Conservation (phyloP, 1,284 basidiomycete genomes). For the Irpex rosettiformis region DNA sequence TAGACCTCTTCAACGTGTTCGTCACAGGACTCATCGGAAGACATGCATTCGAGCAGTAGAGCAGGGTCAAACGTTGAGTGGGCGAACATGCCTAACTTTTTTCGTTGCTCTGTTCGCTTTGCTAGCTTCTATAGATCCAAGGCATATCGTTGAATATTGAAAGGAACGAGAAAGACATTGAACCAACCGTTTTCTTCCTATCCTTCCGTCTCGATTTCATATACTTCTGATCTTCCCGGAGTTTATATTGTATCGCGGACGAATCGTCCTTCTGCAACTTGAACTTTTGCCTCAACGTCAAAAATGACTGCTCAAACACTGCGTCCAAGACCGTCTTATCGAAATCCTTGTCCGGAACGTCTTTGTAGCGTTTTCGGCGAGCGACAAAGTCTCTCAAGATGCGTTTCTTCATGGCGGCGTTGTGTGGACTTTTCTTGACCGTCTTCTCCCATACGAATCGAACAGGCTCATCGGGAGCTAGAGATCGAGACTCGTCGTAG, state of each 20-base stretch:
- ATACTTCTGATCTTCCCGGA: constrained; percentile 57
- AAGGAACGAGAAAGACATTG: neutral
- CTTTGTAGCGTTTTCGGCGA: constrained; percentile 47
- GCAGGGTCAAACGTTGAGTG: constrained; percentile 65
- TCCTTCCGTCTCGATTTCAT: constrained; percentile 53
- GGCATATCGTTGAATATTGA: neutral
- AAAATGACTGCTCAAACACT: constrained; percentile 67
- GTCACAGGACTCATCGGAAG: constrained; percentile 67
- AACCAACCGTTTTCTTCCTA: constrained; percentile 58
- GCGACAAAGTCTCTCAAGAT: constrained; percentile 55
- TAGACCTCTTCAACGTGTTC: constrained; percentile 36
- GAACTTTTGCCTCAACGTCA: constrained; percentile 64
- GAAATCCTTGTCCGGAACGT: constrained; percentile 66
- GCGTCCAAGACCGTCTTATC: constrained; percentile 54
- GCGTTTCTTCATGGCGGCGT: constrained; percentile 63
- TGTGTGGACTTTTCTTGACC: constrained; percentile 65
- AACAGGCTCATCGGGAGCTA: constrained; percentile 47
- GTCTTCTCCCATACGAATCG: constrained; percentile 78
- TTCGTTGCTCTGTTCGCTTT: constrained; percentile 54
- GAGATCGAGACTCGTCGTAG: constrained; percentile 46
- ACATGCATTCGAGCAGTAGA: constrained; percentile 71
- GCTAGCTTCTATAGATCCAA: constrained; percentile 53
- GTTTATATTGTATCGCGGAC: constrained; percentile 39
- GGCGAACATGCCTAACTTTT: constrained; percentile 47
- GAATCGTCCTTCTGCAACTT: constrained; percentile 50